Evolutionary conservation across 805 yeast genomes (phyloP), one percentile per base, ranked within the genome.

Genomic region (Debaryomyces maramus): DNA sequence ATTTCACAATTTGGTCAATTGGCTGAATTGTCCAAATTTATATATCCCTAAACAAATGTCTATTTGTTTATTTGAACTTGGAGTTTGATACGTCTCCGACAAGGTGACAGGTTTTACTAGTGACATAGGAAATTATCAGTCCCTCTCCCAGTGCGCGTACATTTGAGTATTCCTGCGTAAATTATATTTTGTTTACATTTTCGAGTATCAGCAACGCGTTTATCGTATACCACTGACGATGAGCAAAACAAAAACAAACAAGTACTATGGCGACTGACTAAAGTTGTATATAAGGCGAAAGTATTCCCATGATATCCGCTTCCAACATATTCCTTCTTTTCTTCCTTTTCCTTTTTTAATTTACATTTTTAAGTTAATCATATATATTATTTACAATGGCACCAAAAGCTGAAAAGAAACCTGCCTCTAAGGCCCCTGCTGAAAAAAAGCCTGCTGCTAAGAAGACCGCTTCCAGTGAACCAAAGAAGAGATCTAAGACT

Each of bases 401-500:
- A 56, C 43, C 83, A 67, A 69, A 73, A 61, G 83, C 80, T 61
- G 81, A 77, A 66, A 78, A 78, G 80, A 77, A 78, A 65, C 83
- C 83, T 60, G 97, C 97, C 70, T 90, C 97, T 61, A 90, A 90
- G 76, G 96, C 96, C 54, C 96, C 97, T 64, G 95, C 95, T 71
- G 93, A 86, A 73, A 88, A 88, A 83, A 88, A 87, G 77, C 86
- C 88, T 65, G 78, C 73, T 47, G 93, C 96, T 66, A 89, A 88
- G 78, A 86, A 95, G 65, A 80, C 95, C 51, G 72, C 95, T 53
- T 64, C 85, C 55, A 78, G 81, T 44, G 90, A 81, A 61, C 71
- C 83, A 67, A 89, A 88, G 82, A 90, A 86, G 85, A 88, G 95
- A 80, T 65, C 88, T 56, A 90, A 89, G 85, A 74, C 90, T 59